phyloP scores from a whole-genome alignment of 2,329 filamentous ascomycete species.

The Penicillium sp. region DNA sequence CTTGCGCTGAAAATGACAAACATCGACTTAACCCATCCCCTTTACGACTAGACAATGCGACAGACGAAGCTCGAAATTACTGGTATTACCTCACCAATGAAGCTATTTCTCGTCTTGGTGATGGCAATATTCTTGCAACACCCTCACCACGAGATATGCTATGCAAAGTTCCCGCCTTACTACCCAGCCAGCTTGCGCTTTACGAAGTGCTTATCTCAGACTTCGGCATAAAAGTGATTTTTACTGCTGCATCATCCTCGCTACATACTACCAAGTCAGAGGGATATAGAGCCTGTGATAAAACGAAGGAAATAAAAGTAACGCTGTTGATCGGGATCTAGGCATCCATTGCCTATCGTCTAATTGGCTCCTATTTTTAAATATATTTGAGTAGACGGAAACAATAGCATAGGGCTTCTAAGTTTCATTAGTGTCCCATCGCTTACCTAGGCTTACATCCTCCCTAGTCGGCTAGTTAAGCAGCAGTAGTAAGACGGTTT shows the following conservation, averaged over 20 bases:
- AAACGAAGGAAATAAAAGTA: neutral
- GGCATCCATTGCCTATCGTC: neutral
- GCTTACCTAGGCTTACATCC: neutral
- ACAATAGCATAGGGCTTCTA: neutral
- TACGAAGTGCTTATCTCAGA: neutral
- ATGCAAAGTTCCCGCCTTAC: neutral
- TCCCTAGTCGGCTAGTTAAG: neutral
- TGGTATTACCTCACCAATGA: neutral
- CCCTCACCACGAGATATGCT: neutral
- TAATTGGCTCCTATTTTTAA: neutral
- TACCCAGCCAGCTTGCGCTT: neutral
- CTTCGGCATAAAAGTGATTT: neutral
- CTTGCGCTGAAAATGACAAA: neutral
- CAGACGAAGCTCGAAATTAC: neutral
- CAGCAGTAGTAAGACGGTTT: neutral
- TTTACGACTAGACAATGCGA: neutral
- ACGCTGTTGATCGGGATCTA: neutral
- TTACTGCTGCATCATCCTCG: neutral
- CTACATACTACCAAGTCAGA: neutral
- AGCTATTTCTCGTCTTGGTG: neutral
- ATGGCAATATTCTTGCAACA: neutral
- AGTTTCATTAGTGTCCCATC: neutral
- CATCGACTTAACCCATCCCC: neutral
- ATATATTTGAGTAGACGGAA: neutral
- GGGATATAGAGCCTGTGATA: neutral